These are phyloP conservation scores for Tuber microsphaerosporum DNA, from an alignment of 495 filamentous ascomycete species.

Conservation along the genomic window DNA sequence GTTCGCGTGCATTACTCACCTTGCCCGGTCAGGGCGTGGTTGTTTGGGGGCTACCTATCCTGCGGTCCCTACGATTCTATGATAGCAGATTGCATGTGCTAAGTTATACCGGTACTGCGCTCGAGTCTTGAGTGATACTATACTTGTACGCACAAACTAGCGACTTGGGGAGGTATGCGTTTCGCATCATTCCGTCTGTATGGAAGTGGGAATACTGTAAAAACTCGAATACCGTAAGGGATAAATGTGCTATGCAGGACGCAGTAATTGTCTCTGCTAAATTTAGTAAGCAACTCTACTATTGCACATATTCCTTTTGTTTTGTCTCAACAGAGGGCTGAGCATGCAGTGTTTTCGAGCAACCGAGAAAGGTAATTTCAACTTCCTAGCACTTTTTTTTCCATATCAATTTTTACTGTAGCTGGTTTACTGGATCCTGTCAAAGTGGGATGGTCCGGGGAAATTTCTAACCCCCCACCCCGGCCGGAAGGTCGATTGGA, in stretches of 20 bases:
- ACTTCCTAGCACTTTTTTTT: not conserved
- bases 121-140: too few species aligned
- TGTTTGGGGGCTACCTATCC: not conserved
- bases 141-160: too few species aligned
- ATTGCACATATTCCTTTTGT: not conserved
- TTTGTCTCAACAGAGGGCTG: not conserved
- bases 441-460: not conserved
- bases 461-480: not conserved
- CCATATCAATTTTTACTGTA: not conserved
- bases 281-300: not conserved
- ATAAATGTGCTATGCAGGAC: not conserved
- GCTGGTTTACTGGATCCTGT: not conserved
- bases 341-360: not conserved
- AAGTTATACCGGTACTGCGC: too few species aligned
- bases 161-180: too few species aligned
- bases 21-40: not conserved
- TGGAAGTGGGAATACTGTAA: not conserved
- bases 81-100: not conserved
- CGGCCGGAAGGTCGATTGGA: not conserved
- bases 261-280: not conserved
- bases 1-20: not conserved
- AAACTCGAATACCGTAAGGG: not conserved
- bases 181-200: not conserved
- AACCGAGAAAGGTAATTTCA: not conserved
- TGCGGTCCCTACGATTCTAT: not conserved